Evolutionary conservation across 768 basidiomycete species (phyloP).

Genomic region (Zangia roseola): DNA sequence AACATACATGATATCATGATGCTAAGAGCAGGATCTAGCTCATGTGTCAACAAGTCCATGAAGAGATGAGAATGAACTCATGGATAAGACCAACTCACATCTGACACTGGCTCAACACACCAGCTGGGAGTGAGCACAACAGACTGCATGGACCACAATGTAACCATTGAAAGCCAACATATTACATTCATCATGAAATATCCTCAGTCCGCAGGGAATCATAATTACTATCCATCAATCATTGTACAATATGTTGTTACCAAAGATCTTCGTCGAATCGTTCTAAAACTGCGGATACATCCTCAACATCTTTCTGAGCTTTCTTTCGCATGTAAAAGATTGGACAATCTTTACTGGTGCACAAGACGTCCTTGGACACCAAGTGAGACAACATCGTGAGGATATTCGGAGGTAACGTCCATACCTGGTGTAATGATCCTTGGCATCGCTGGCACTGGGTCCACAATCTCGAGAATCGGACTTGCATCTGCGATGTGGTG

Average conservation of each 20-base stretch:
- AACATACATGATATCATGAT: too few species aligned
- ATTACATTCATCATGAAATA: too few species aligned
- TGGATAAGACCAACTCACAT: too few species aligned
- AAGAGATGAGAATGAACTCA: too few species aligned
- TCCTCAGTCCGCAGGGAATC: too few species aligned
- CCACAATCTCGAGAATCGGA: slow-evolving; percentile 93
- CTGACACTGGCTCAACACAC: too few species aligned
- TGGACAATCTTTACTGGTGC: slow-evolving; percentile 95
- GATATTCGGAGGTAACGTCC: not conserved
- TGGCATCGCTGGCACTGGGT: slow-evolving; percentile 99
- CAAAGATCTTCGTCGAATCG: slow-evolving; percentile 80
- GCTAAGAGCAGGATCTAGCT: too few species aligned
- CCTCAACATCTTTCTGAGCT: slow-evolving; percentile 96
- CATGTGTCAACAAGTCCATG: too few species aligned
- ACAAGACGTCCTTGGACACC: slow-evolving; percentile 79
- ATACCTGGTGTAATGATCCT: slow-evolving; percentile 92
- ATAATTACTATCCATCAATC: not conserved
- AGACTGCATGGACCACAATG: too few species aligned
- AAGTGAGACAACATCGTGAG: not conserved
- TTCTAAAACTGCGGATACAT: slow-evolving; percentile 72
- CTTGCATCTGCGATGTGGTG: slow-evolving; percentile 75
- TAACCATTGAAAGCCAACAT: too few species aligned
- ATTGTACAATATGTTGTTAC: slow-evolving; percentile 34
- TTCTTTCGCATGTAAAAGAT: slow-evolving; percentile 99
- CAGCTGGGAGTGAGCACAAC: too few species aligned